Evolutionary conservation across 2,329 filamentous ascomycete genomes (phyloP).

Genomic region (Colletotrichum paranaense): DNA sequence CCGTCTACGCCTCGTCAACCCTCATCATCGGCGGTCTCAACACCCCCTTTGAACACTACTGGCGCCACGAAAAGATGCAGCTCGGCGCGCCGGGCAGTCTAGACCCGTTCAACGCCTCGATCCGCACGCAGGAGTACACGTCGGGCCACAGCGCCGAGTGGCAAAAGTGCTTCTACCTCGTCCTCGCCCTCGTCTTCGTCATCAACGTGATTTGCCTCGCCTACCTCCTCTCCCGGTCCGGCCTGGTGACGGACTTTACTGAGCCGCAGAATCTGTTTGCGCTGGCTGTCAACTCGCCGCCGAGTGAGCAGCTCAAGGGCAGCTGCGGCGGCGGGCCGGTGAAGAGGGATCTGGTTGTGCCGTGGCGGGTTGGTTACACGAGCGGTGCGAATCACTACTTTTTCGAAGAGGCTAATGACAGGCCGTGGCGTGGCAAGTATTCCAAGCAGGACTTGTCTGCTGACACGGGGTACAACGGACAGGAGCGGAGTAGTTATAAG

Average conservation of each 20-base stretch:
- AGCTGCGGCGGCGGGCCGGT: constrained; percentile 52
- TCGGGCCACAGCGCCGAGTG: constrained; percentile 71
- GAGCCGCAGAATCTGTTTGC: constrained; percentile 82
- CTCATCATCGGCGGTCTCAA: constrained; percentile 69
- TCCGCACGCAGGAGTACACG: constrained; percentile 76
- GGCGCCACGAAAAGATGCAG: constrained; percentile 54
- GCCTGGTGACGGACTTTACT: constrained; percentile 81
- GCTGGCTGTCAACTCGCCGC: constrained; percentile 72
- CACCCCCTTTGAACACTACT: constrained; percentile 70
- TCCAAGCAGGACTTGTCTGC: constrained; percentile 24
- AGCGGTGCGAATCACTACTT: constrained; percentile 54
- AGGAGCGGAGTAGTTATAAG: constrained; percentile 40
- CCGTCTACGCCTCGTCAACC: constrained; percentile 75
- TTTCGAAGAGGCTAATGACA: constrained; percentile 50
- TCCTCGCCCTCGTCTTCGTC: constrained; percentile 73
- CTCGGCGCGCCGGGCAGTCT: constrained; percentile 57
- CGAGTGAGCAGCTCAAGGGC: constrained; percentile 49
- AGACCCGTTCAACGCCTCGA: constrained; percentile 71
- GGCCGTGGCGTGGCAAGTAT: constrained; percentile 43
- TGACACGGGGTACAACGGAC: constrained; percentile 13
- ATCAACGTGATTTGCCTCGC: constrained; percentile 74
- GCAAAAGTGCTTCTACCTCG: constrained; percentile 74
- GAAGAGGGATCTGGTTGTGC: constrained; percentile 50
- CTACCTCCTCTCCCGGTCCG: constrained; percentile 66
- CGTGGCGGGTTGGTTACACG: constrained; percentile 54